phyloP scores from a whole-genome alignment of 2,329 filamentous ascomycete species.

The Pseudocercospora fijiensis region DNA sequence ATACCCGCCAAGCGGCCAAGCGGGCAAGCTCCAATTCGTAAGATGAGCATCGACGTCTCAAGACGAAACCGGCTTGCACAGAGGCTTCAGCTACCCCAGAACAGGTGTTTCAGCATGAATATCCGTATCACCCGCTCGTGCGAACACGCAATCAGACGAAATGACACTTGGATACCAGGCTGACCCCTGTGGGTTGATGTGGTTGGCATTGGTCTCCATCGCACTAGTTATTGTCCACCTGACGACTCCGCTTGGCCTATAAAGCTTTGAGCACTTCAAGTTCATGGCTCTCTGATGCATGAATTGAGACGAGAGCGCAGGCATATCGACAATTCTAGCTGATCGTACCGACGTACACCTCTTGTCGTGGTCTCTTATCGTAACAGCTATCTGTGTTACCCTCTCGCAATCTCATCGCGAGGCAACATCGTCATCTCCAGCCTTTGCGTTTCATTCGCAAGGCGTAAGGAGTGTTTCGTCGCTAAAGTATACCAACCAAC shows the following conservation, averaged over 20 bases:
- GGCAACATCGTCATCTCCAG: background rate
- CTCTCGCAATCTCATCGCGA: background rate
- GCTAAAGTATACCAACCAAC: background rate
- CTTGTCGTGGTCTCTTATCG: background rate
- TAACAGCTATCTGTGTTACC: background rate
- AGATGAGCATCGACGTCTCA: slow-evolving; percentile 2
- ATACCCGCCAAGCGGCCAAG: slow-evolving; percentile 1
- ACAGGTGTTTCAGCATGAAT: slow-evolving; percentile 3
- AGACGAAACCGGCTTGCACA: background rate
- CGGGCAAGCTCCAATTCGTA: no score
- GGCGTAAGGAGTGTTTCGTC: background rate
- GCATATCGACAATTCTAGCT: background rate
- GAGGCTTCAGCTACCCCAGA: background rate
- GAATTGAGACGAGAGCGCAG: background rate
- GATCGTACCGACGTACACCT: background rate
- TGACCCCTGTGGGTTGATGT: background rate
- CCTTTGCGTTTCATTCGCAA: background rate
- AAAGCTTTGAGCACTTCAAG: background rate
- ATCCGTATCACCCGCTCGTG: background rate
- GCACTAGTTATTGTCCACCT: slow-evolving; percentile 1
- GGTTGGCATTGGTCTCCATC: background rate
- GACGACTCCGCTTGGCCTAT: background rate
- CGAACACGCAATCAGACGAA: background rate
- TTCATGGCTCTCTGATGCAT: background rate
- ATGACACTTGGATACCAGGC: background rate